Evolutionary conservation across 495 filamentous ascomycete species (phyloP).

Genomic region (Penicillium herquei): DNA sequence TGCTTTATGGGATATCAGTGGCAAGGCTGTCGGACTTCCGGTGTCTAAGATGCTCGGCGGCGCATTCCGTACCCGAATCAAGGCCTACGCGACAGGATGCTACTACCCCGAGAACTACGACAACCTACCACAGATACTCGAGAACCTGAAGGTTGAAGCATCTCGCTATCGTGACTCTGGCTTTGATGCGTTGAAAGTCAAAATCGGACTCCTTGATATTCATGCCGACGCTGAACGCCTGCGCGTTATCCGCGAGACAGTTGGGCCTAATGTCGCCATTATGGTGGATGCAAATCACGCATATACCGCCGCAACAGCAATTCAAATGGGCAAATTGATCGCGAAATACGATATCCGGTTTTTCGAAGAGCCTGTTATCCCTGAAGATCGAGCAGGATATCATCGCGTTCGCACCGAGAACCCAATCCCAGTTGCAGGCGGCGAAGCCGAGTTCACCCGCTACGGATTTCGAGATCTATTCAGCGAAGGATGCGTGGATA

Average conservation of each 20-base stretch:
- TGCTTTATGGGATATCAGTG: background rate
- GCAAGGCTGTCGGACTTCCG: constrained; percentile 3
- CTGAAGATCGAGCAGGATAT: background rate
- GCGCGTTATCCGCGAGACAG: background rate
- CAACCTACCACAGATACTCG: background rate
- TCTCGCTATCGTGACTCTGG: background rate
- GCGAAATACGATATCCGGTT: background rate
- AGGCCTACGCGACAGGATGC: background rate
- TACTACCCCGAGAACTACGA: background rate
- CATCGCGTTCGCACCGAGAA: background rate
- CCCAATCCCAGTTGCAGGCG: background rate
- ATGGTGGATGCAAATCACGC: background rate
- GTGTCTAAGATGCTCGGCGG: constrained; percentile 5
- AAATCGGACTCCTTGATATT: background rate
- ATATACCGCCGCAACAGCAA: background rate
- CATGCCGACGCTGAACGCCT: background rate
- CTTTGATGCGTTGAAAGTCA: background rate
- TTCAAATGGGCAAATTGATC: background rate
- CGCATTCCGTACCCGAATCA: background rate
- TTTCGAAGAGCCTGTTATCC: background rate
- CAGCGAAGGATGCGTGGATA: background rate
- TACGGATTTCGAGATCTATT: background rate
- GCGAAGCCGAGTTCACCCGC: background rate
- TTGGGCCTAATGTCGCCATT: background rate
- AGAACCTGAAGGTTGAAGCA: background rate